Evolutionary conservation across 257 asterid genomes (phyloP), one percentile per base, ranked within the genome.

Genomic region (Oldenlandia corymbosa): DNA sequence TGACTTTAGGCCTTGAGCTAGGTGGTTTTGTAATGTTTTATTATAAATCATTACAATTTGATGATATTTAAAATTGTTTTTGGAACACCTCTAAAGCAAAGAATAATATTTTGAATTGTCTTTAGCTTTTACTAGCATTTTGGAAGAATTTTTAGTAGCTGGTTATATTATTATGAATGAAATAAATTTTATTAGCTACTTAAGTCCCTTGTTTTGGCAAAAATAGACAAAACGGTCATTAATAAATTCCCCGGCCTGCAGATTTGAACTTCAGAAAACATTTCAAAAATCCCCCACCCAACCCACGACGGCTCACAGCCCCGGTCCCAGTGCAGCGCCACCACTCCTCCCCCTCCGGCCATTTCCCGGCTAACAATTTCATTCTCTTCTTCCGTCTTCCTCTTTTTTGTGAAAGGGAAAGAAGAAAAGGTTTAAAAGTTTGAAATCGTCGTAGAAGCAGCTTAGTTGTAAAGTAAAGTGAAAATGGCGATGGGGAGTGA

Each of bases 401-500:
- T 4, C 9, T 34, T 4, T 34, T 34, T 34, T 34, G 48, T n/a
- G n/a, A n/a, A n/a, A n/a, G 48, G 5, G 12, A 20, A 47, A 47
- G 5, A 47, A 4, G 26, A 26, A n/a, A n/a, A n/a, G n/a, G n/a
- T n/a, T n/a, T n/a, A n/a, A n/a, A n/a, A n/a, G n/a, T n/a, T n/a
- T 8, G 24, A 47, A 47, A 47, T 12, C 20, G 18, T 5, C 8
- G 50, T 23, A 16, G 50, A 45, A 18, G 6, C 3, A 45, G 50
- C 5, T 45, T 16, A 45, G 23, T 18, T 5, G 53, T 47, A 26
- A 47, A 32, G 55, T 58, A 12, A 18, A 31, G 36, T 60, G n/a
- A 24, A 32, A 64, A 85, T 85, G 95, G 79, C 94, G 59, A 81
- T 79, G 82, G 88, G 90, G 54, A 72, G 81, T 81, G 95, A 88